Conservation (phyloP, 1,139 yeast species). For the Groenewaldozyma sp. region DNA sequence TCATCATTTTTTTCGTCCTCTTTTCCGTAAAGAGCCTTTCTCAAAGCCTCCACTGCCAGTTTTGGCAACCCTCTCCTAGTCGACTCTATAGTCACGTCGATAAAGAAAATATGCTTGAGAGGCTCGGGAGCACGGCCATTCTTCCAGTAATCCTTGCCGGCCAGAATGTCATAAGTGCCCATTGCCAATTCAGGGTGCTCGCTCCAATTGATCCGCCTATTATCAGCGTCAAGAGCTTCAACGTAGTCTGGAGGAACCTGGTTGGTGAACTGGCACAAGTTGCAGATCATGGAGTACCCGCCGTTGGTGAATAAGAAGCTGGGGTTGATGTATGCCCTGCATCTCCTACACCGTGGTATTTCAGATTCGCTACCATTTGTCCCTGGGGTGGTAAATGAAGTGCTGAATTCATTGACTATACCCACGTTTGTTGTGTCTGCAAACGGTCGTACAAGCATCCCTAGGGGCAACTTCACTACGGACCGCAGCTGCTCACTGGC, state of each 20-base stretch:
- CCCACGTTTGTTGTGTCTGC: slow-evolving; percentile 30
- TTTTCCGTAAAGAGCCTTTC: slow-evolving; percentile 42
- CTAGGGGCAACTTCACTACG: slow-evolving; percentile 71
- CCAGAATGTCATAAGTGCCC: slow-evolving; percentile 82
- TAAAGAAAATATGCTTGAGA: slow-evolving; percentile 64
- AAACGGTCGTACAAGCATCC: slow-evolving; percentile 76
- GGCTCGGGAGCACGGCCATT: slow-evolving; percentile 32
- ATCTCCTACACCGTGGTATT: slow-evolving; percentile 85
- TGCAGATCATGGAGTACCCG: slow-evolving; percentile 66
- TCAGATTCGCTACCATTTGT: no score
- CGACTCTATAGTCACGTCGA: slow-evolving; percentile 65
- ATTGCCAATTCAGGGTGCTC: slow-evolving; percentile 66
- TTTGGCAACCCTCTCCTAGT: slow-evolving; percentile 55
- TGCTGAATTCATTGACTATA: slow-evolving; percentile 58
- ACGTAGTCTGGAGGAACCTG: slow-evolving; percentile 58
- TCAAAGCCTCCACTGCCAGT: slow-evolving; percentile 64
- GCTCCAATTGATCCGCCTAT: slow-evolving; percentile 52
- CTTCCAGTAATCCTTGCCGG: slow-evolving; percentile 63
- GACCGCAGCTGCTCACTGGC: slow-evolving; percentile 59
- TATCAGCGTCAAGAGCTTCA: slow-evolving; percentile 51
- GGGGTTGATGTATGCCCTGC: slow-evolving; percentile 86
- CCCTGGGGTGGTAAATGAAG: no score
- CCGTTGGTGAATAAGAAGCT: slow-evolving; percentile 58
- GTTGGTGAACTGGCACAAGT: slow-evolving; percentile 77
- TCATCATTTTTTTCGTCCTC: no score